Evolutionary conservation across 805 yeast species (phyloP), one percentile per base, ranked within the genome.

Genomic region (Myxozyma sirexii): DNA sequence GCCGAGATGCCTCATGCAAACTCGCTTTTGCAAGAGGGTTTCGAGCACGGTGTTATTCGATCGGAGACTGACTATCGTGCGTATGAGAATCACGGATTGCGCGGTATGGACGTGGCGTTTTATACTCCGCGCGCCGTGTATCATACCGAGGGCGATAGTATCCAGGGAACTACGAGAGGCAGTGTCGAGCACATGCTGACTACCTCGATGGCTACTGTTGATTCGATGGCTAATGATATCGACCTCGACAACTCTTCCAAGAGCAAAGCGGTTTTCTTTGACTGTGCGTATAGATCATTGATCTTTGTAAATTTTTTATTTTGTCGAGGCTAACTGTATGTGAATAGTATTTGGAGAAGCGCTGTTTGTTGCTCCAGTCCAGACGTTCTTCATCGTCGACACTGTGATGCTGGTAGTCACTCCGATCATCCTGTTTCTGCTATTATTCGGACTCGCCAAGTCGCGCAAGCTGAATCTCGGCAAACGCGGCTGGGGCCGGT

Each of bases 81-180:
- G 2, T 92, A 90, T 70, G 79, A 80, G 56, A 63, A 67, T 4
- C 74, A 80, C 51, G 96, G 94, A 0, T 71, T 90, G 53, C 79
- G 96, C 64, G 97, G 97, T 10, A 79, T 91, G 69, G 97, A 92
- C 73, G 82, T 92, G 67, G 97, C 97, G 0, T 92, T 92, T 72
- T 90, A 82, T 71, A 86, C 84, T 68, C 96, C 97, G 24, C 80
- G 97, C 68, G 83, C 88, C 53, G 73, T 88, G 43, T 92, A 92
- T 68, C 97, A 92, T 70, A 92, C 97, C 0, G 74, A 77, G 15
- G 78, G 83, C 47, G 97, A 92, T 72, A 82, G 82, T 49, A 86
- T 88, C 47, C 76, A 79, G 50, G 83, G 84, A 60, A 80, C 89
- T 13, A 76, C 86, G 19, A 82, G 80, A 60, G 85, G 81, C 45